Base-by-base conservation (phyloP, 2,329 filamentous ascomycete species). In the Penicillium sp. region DNA sequence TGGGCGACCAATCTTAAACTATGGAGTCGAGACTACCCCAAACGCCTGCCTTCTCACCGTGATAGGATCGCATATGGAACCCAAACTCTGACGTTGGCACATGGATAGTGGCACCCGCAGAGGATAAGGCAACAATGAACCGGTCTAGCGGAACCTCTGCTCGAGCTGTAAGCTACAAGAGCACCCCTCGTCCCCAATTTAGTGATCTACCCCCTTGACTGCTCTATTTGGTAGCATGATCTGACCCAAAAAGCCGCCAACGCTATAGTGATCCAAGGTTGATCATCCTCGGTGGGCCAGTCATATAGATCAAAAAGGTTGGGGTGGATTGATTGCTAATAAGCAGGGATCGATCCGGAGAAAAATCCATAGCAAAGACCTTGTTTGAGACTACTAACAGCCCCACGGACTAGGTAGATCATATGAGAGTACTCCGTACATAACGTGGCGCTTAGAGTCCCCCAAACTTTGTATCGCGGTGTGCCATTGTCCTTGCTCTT, bases 381-480 rank as follows among this genome's bases (percentile, higher is more conserved):
- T 42, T 19, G 27, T 35, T 41, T 53, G 49, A 48, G 42, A 35
- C 42, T 29, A n/a, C 12, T 12, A 45, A 25, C 19, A 45, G 31
- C 39, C n/a, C 55, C 36, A 53, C 43, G 9, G 13, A 27, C 36
- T 49, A n/a, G 44, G 43, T 53, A 35, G 55, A 57, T 57, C 55
- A 41, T 41, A 29, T 6, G 53, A 36, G 35, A 25, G 42, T 21
- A 29, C 35, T 27, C 10, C 17, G 7, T 45, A 47, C 47, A 58
- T 53, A 62, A 64, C 60, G 60, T 64, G 61, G 60, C 53, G 43
- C 49, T 55, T 52, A 41, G 49, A 44, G 48, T 36, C 23, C 17
- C 27, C 10, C 35, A 55, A 55, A 49, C 31, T 48, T 44, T 44
- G 39, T 50, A 41, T 29, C 8, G 10, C 7, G 15, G 25, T 36